These are phyloP conservation scores for Paulownia fortunei DNA, from an alignment of 257 asterid genomes.

Conservation along the genomic window DNA sequence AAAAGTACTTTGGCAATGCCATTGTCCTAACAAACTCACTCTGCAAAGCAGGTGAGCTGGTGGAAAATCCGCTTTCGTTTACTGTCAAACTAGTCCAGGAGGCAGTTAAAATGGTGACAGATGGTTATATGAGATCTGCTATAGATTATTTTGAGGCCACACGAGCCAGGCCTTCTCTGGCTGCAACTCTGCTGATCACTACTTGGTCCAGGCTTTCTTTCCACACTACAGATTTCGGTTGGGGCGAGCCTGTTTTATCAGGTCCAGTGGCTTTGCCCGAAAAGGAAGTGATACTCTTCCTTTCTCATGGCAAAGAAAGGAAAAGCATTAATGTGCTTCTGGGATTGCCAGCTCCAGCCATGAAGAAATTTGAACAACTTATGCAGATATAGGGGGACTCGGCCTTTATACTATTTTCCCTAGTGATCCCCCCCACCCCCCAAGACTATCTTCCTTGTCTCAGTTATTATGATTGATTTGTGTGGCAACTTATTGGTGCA, in stretches of 20 bases:
- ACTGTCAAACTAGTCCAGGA: constrained; percentile 67
- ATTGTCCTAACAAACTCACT: constrained; percentile 76
- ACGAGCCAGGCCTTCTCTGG: constrained; percentile 76
- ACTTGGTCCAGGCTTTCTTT: constrained; percentile 86
- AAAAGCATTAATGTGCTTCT: constrained; percentile 79
- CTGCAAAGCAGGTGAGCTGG: constrained; percentile 62
- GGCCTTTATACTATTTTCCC: not conserved
- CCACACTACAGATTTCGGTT: constrained; percentile 85
- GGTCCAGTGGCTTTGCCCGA: constrained; percentile 86
- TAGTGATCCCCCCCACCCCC: no score
- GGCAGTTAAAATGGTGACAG: constrained; percentile 71
- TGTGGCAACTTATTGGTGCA: not conserved
- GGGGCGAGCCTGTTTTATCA: constrained; percentile 80
- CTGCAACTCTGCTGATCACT: constrained; percentile 76
- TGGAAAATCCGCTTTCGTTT: constrained; percentile 57
- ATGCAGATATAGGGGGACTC: constrained; percentile 39
- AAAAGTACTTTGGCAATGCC: constrained; percentile 81
- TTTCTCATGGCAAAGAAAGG: constrained; percentile 79
- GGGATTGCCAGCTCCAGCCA: constrained; percentile 88
- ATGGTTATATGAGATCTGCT: constrained; percentile 80
- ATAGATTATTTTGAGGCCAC: constrained; percentile 82
- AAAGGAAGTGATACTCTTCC: constrained; percentile 82
- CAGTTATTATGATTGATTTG: not conserved
- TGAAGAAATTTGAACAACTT: constrained; percentile 74
- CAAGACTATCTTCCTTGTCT: not conserved